Percentiles rank a stretch among this genome's conserved stretches.
Conservation (phyloP, 331 rosid species). For the Quercus tomentella region DNA sequence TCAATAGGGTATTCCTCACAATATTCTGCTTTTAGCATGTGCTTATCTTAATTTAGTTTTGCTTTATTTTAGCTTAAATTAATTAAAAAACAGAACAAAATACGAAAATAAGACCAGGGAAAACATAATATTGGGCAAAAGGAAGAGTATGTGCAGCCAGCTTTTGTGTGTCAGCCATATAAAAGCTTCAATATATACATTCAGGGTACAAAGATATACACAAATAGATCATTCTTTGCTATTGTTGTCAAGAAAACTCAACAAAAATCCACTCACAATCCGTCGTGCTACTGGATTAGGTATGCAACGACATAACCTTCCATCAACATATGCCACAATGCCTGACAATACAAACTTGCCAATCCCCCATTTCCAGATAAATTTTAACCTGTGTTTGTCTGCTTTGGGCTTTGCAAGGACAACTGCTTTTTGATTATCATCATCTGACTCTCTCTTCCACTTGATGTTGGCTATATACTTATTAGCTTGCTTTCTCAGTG, state of each 20-base stretch:
- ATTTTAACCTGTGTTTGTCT: slow-evolving; percentile 32
- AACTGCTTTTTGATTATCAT: slow-evolving; percentile 13
- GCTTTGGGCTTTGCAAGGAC: slow-evolving; percentile 18
- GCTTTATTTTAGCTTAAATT: neutral
- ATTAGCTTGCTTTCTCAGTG: slow-evolving; percentile 63
- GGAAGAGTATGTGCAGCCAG: too few relatives aligned
- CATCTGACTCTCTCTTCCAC: slow-evolving; percentile 30
- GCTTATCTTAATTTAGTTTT: neutral
- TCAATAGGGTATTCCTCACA: too few relatives aligned
- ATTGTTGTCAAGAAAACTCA: slow-evolving; percentile 66
- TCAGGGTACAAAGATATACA: neutral
- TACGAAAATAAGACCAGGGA: too few relatives aligned
- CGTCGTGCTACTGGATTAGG: slow-evolving; percentile 80
- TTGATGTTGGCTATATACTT: slow-evolving; percentile 42
- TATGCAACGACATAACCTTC: slow-evolving; percentile 79
- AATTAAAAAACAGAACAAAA: too few relatives aligned
- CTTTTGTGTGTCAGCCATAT: neutral
- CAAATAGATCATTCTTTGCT: slow-evolving; percentile 25
- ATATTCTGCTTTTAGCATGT: too few relatives aligned
- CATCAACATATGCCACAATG: slow-evolving; percentile 80
- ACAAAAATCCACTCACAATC: slow-evolving; percentile 77
- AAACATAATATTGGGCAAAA: too few relatives aligned
- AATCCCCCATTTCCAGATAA: slow-evolving; percentile 66
- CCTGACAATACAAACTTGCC: slow-evolving; percentile 75
- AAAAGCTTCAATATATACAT: neutral